These are phyloP conservation scores for Picea sitchensis DNA, from an alignment of 75 land plant species.

Conservation along the genomic window DNA sequence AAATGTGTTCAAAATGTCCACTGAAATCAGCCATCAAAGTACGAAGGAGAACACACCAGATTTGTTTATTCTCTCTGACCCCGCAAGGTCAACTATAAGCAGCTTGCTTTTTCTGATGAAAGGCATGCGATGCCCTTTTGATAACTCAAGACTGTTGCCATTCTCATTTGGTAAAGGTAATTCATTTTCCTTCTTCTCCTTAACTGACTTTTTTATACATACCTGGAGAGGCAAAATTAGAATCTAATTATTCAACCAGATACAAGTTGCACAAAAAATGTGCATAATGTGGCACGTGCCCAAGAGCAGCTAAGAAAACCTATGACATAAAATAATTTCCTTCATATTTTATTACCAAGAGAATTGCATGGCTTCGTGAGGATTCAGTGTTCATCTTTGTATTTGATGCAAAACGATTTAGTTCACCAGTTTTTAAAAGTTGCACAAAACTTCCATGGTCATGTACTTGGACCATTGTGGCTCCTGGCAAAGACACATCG, in stretches of 20 bases:
- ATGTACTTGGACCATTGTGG: constrained; percentile 35
- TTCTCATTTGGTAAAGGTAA: constrained; percentile 13
- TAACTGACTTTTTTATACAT: constrained; percentile 29
- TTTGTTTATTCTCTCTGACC: constrained; percentile 74
- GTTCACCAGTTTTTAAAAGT: constrained; percentile 52
- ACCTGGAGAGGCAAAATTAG: constrained; percentile 27
- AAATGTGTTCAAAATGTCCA: too few species aligned
- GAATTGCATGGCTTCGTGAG: constrained; percentile 77
- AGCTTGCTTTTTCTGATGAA: constrained; percentile 65
- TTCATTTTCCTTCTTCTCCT: constrained; percentile 26
- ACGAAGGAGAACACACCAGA: constrained; percentile 39
- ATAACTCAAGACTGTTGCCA: constrained; percentile 4
- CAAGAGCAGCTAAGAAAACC: too few species aligned
- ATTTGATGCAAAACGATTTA: constrained; percentile 64
- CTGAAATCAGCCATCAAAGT: not conserved
- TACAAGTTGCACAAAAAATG: too few species aligned
- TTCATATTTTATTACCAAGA: constrained; percentile 32
- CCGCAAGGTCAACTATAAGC: constrained; percentile 80
- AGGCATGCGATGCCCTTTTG: not conserved
- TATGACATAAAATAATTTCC: too few species aligned
- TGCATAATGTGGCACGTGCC: too few species aligned
- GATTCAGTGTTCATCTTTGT: constrained; percentile 68
- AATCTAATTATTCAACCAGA: not conserved
- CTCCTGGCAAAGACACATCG: constrained; percentile 63
- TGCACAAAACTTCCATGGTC: constrained; percentile 44